Percentiles rank a stretch among this genome's conserved stretches.
phyloP scores from a whole-genome alignment of 148 eudicot species.

The Persicaria maculosa region DNA sequence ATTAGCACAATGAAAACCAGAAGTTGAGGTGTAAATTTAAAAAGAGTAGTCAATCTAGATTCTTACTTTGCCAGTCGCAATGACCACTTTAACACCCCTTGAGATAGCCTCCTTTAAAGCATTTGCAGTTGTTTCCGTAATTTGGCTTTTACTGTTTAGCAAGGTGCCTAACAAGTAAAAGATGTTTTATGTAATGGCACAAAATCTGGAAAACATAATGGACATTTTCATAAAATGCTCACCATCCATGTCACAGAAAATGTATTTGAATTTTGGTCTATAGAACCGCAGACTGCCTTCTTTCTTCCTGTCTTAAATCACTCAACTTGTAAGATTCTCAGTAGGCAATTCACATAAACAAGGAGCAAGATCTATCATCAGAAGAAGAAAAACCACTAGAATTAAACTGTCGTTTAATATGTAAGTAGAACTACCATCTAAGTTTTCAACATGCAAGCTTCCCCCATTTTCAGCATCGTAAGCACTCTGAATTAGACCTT shows the following conservation, averaged over 20 bases:
- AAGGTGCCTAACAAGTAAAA: slow-evolving; percentile 52
- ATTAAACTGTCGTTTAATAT: background rate
- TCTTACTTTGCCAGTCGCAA: slow-evolving; percentile 94
- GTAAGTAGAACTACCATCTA: slow-evolving; percentile 50
- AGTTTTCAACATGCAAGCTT: slow-evolving; percentile 27
- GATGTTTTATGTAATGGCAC: background rate
- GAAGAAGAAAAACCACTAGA: background rate
- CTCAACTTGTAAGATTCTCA: slow-evolving; percentile 42
- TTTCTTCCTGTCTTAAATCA: slow-evolving; percentile 92
- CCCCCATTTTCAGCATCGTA: slow-evolving; percentile 42
- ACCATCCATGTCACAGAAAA: slow-evolving; percentile 99
- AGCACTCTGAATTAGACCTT: slow-evolving; percentile 82
- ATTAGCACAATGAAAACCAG: too few relatives aligned
- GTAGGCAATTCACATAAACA: slow-evolving; percentile 27
- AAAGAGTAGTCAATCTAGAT: background rate
- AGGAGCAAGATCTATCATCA: slow-evolving; percentile 12
- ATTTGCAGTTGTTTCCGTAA: slow-evolving; percentile 54
- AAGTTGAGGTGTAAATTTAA: background rate
- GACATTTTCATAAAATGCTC: slow-evolving; percentile 20
- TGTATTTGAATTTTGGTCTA: slow-evolving; percentile 75
- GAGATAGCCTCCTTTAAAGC: slow-evolving; percentile 82
- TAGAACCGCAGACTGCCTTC: slow-evolving; percentile 86
- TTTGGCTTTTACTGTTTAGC: slow-evolving; percentile 75
- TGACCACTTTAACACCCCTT: slow-evolving; percentile 80
- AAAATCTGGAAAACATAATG: background rate